Conservation (phyloP, 208 protist species). For the Herpetomonas muscarum region DNA sequence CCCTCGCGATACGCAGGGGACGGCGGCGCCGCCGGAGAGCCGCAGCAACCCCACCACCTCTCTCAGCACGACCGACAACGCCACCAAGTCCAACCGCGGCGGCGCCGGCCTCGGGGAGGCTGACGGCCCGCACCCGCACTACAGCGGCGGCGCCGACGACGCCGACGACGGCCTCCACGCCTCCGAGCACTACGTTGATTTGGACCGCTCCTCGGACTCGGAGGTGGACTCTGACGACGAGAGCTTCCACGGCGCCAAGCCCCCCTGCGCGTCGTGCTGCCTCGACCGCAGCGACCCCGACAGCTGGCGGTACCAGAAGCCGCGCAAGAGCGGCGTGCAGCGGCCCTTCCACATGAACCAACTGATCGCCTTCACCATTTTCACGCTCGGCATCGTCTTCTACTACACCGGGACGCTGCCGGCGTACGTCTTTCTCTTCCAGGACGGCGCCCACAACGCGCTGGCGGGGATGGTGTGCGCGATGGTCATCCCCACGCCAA, state of each 20-base stretch:
- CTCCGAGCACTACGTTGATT: slow-evolving; percentile 8
- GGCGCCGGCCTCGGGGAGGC: too few relatives aligned
- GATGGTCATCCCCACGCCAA: slow-evolving; percentile 8
- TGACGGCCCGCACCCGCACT: background rate
- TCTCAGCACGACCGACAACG: too few relatives aligned
- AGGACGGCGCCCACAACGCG: slow-evolving; percentile 20
- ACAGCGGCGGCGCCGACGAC: slow-evolving; percentile 8
- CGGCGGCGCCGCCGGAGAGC: too few relatives aligned
- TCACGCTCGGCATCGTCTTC: slow-evolving; percentile 30
- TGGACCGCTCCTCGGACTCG: background rate
- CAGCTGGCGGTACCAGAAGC: slow-evolving; percentile 37
- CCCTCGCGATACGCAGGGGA: too few relatives aligned
- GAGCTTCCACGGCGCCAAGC: slow-evolving; percentile 6
- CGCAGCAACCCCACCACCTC: too few relatives aligned
- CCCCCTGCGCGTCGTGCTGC: slow-evolving; percentile 39
- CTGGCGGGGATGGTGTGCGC: slow-evolving; percentile 50
- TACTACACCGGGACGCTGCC: slow-evolving; percentile 46
- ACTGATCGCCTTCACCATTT: slow-evolving; percentile 43
- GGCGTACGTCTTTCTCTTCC: slow-evolving; percentile 39
- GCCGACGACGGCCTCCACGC: slow-evolving; percentile 2
- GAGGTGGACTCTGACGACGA: slow-evolving; percentile 8
- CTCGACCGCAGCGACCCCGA: slow-evolving; percentile 45
- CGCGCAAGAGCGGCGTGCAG: slow-evolving; percentile 61
- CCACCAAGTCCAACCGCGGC: too few relatives aligned
- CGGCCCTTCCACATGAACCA: slow-evolving; percentile 64